Conservation (phyloP, 129 eudicot genomes). For the Rutidosis leptorrhynchoides region DNA sequence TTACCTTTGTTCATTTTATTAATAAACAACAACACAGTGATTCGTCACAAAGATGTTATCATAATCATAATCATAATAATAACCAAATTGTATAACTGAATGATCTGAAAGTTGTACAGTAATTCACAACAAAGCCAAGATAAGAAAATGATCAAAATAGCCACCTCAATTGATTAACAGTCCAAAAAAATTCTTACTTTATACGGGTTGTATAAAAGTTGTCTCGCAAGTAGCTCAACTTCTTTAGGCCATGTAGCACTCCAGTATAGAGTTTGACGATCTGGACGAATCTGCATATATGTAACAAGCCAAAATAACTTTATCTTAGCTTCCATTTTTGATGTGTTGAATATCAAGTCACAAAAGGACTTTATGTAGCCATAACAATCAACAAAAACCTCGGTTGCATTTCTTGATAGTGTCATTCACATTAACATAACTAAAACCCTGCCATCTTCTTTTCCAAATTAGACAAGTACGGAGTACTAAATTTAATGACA, state of each 20-base stretch:
- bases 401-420: neutral
- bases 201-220: constrained; percentile 70
- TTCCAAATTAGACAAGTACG: neutral
- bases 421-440: neutral
- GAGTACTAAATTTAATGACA: neutral
- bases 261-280: constrained; percentile 94
- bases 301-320: neutral
- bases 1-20: no score
- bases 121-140: neutral
- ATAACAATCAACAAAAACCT: neutral
- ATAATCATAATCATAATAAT: no score
- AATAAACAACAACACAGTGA: neutral
- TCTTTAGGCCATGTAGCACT: constrained; percentile 99
- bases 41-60: no score
- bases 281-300: constrained; percentile 84
- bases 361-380: neutral
- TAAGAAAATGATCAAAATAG: neutral
- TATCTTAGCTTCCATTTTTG: neutral
- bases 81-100: neutral
- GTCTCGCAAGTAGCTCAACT: constrained; percentile 80
- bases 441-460: neutral
- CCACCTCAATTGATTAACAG: neutral
- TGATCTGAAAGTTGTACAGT: neutral
- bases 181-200: constrained; percentile 43
- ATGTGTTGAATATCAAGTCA: neutral